Conservation (phyloP, 2,329 filamentous ascomycete species). For the Calonectria honghensis region DNA sequence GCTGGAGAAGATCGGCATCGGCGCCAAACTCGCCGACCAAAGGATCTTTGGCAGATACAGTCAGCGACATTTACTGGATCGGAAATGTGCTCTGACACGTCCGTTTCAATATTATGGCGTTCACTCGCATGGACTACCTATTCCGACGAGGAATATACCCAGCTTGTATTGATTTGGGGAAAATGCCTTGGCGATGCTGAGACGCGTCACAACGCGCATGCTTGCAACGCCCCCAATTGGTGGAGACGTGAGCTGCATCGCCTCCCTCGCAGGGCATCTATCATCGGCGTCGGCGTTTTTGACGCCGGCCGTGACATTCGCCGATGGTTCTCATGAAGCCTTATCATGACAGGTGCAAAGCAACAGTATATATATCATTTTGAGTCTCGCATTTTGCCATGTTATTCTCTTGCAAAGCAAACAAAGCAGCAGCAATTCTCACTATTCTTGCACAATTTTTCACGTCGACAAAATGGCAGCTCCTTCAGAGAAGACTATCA, state of each 20-base stretch:
- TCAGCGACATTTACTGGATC: not conserved
- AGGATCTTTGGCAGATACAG: not conserved
- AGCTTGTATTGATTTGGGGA: not conserved
- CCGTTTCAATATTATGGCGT: not conserved
- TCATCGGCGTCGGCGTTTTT: not conserved
- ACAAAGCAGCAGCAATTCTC: not conserved
- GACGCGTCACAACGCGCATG: not conserved
- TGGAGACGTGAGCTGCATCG: not conserved
- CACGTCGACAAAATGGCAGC: slow-evolving; percentile 76
- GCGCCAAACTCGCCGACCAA: not conserved
- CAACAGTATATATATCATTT: not conserved
- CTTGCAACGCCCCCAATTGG: not conserved
- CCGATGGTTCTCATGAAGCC: not conserved
- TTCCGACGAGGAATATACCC: not conserved
- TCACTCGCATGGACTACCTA: not conserved
- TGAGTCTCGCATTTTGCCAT: not conserved
- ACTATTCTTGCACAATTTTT: not conserved
- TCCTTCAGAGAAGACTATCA: slow-evolving; percentile 78
- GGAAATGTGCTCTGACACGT: not conserved
- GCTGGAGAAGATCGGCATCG: not conserved
- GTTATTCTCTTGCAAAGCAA: not conserved
- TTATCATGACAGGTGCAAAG: not conserved
- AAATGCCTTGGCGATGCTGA: not conserved
- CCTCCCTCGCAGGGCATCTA: not conserved
- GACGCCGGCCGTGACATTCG: not conserved